Conservation (phyloP, 257 asterid genomes). For the Fraxinus excelsior region DNA sequence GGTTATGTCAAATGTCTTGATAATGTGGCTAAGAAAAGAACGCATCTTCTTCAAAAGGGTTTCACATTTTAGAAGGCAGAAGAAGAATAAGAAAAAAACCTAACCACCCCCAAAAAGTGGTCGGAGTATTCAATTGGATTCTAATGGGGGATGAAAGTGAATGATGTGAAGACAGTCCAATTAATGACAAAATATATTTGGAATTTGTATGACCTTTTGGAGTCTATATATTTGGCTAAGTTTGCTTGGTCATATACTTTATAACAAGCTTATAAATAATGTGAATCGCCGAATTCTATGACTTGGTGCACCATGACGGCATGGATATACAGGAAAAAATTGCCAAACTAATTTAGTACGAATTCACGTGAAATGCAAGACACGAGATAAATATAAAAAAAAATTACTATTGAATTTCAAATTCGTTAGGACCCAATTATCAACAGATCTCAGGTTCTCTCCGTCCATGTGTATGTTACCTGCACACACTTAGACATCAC, state of each 20-base stretch:
- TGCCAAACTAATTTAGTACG: neutral
- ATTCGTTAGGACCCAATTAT: too few species aligned
- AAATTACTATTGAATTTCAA: too few species aligned
- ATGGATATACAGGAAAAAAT: neutral
- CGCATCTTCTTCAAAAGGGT: conserved; percentile 22
- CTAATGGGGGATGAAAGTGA: neutral
- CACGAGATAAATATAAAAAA: too few species aligned
- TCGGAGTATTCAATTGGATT: conserved; percentile 20
- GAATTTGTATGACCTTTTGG: conserved; percentile 21
- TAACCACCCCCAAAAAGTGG: conserved; percentile 24
- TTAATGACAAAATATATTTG: conserved; percentile 17
- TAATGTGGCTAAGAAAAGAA: conserved; percentile 28
- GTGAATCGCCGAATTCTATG: conserved; percentile 23
- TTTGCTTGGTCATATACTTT: conserved; percentile 4
- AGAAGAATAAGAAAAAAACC: conserved; percentile 18
- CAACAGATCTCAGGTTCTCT: too few species aligned
- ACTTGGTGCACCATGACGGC: neutral
- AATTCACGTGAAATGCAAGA: neutral
- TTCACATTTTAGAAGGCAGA: conserved; percentile 22
- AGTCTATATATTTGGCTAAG: neutral
- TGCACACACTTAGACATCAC: too few species aligned
- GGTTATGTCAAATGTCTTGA: neutral
- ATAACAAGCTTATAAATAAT: neutral
- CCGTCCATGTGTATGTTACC: too few species aligned
- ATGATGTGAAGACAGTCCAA: conserved; percentile 3